Base-by-base conservation (phyloP, 331 rosid species). In the Spiraea crenata region DNA sequence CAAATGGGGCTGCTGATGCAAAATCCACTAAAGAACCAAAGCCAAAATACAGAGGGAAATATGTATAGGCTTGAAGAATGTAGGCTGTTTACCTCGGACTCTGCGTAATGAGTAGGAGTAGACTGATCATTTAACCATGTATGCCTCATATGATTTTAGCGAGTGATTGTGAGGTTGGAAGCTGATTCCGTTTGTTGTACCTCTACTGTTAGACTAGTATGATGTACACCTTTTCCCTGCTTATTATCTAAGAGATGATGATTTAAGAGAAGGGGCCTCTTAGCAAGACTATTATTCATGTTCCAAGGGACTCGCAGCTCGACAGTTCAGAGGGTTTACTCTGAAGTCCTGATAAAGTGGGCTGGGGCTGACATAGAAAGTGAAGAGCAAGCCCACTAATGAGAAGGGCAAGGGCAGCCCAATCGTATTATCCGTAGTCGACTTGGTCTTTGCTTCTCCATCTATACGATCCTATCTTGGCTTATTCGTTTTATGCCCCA, bases 41-140 rank as follows among this genome's bases (percentile, higher is more conserved):
- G 79, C 95, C 87, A 49, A 93, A 93, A 77, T 93, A 90, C 85
- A 76, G 98, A 42, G 98, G 98, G 35, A 93, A 90, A 76, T 93
- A 93, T 57, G 98, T 93, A 3, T 93, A 87, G 80, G 37, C 57
- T 73, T 70, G 46, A 76, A n/a, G 31, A 38, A n/a, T 17, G n/a
- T 34, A 6, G 62, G 17, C 63, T 51, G 17, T n/a, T 34, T 46
- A 39, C 25, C 74, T 55, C 12, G 41, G 48, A 12, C n/a, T 58
- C 35, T 57, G 54, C 64, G 3, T 20, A 55, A 55, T 16, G 12
- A 25, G 31, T 20, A 56, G 63, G 10, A 20, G 54, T 9, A 69
- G 31, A 19, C 20, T 15, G 52, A 13, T 40, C 55, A 40, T 54
- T 16, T 11, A 4, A 40, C 8, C 9, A 37, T 19, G 31, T 5